Base-by-base conservation (phyloP, 257 asterid species). In the Rhazya stricta region DNA sequence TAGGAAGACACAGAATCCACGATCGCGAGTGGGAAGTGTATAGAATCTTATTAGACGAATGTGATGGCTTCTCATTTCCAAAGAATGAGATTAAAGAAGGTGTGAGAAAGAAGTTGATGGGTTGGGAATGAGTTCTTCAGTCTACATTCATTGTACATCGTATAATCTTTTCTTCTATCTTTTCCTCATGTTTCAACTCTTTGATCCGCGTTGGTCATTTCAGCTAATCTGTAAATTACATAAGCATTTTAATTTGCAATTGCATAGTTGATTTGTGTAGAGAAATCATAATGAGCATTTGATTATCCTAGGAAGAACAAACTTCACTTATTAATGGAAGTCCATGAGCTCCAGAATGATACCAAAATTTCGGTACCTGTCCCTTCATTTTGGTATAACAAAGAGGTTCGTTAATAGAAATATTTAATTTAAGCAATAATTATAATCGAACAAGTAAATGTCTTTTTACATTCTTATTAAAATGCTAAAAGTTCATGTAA, bases 21-120 rank as follows among this genome's bases (percentile, higher is more conserved):
- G 91, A 88, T 46, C 86, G 91, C 6, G 96, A 89, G 72, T 88
- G 95, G 91, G 97, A 91, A 82, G 91, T 91, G 72, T 91, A 89
- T 84, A 83, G 93, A 80, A 81, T 91, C 74, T 71, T 89, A 76
- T 80, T 89, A 13, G 91, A 91, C 34, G 93, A 89, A 80, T 73
- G 84, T 3, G 77, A 73, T 41, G 74, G 85, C 29, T 77, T 69
- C 67, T 80, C 85, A 18, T 78, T 85, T 30, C 74, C 87, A n/a
- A 83, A 85, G 79, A 51, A 79, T 42, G 89, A 85, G 78, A 88
- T 90, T 66, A 82, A 75, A 76, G 91, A 86, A 32, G 80, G 91
- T 77, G 90, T 88, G 15, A 81, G 85, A 69, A 88, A 83, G 76
- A 88, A 81, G 82, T 80, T 90, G 25, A 85, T 90, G 90, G 93